Evolutionary conservation across 805 yeast species (phyloP), one percentile per base, ranked within the genome.

Genomic region (Maudiozyma turicensis): DNA sequence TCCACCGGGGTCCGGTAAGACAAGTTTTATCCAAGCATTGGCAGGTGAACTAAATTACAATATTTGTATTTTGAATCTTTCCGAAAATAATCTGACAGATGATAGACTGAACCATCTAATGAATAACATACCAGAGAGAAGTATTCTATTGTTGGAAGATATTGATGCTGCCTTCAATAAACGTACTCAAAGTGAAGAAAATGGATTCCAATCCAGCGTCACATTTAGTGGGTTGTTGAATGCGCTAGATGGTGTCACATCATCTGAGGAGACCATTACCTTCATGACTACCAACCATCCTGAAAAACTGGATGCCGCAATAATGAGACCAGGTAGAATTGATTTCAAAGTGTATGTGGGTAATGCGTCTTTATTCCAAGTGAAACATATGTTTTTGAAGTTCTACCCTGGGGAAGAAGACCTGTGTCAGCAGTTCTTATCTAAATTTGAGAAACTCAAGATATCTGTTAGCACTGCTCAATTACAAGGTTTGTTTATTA

Each of bases 221-320:
- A 93, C 99, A 2, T 93, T 93, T 61, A 86, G 96, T 49, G 99
- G 99, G 0, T 72, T 93, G 43, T 70, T 93, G 51, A 93, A 93
- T 63, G 96, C 99, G 0, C 72, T 93, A 44, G 99, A 93, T 65
- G 99, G 99, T 44, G 98, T 93, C 14, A 93, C 98, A 3, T 86
- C 96, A 31, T 95, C 97, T 1, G 99, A 93, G 62, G 98, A 93
- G 62, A 84, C 96, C 43, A 75, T 93, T 34, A 91, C 97, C 0
- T 93, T 93, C 67, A 93, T 93, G 99, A 93, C 99, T 20, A 91
- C 99, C 20, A 93, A 93, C 66, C 99, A 93, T 61, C 96, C 97
- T 0, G 98, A 93, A 54, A 80, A 80, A 54, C 72, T 93, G 38
- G 99, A 93, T 60, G 88, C 96, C 1, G 99, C 99, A 0, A 75